A percentile compares a stretch with the other conserved stretches of the same genome.
Conservation (phyloP, 495 filamentous ascomycete species). For the Tuber calosporum region DNA sequence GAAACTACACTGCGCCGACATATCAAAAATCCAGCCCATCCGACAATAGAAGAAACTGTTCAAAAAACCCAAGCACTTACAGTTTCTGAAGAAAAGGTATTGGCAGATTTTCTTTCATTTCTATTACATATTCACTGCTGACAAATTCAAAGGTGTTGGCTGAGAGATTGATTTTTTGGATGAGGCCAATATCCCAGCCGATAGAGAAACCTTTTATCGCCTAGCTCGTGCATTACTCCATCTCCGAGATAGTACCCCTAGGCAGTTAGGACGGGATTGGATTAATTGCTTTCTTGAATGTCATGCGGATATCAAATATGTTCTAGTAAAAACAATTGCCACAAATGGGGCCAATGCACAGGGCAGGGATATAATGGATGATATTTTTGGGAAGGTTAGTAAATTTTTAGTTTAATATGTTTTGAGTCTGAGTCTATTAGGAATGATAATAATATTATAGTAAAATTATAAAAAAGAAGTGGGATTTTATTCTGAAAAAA, state of each 20-base stretch:
- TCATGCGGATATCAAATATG: too few species aligned
- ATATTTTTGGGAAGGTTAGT: slow-evolving; percentile 9
- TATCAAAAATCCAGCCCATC: neutral
- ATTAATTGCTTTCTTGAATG: slow-evolving; percentile 7
- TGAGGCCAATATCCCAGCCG: slow-evolving; percentile 9
- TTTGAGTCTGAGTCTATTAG: too few species aligned
- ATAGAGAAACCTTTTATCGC: neutral
- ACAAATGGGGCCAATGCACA: slow-evolving; percentile 6
- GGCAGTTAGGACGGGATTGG: neutral
- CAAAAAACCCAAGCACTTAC: neutral
- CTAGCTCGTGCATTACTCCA: neutral
- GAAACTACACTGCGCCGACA: neutral
- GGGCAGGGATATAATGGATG: slow-evolving; percentile 17
- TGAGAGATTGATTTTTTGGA: slow-evolving; percentile 16
- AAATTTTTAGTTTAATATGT: too few species aligned
- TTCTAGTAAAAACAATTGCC: slow-evolving; percentile 8
- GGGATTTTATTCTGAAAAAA: too few species aligned
- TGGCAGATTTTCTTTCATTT: too few species aligned
- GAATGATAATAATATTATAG: too few species aligned
- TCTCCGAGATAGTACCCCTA: neutral
- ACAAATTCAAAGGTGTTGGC: slow-evolving; percentile 7
- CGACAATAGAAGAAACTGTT: neutral
- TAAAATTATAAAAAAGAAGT: too few species aligned
- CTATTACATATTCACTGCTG: too few species aligned
- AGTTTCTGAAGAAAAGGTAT: too few species aligned